Conservation (phyloP, 1,139 yeast genomes). For the Suhomyces terraborum region DNA sequence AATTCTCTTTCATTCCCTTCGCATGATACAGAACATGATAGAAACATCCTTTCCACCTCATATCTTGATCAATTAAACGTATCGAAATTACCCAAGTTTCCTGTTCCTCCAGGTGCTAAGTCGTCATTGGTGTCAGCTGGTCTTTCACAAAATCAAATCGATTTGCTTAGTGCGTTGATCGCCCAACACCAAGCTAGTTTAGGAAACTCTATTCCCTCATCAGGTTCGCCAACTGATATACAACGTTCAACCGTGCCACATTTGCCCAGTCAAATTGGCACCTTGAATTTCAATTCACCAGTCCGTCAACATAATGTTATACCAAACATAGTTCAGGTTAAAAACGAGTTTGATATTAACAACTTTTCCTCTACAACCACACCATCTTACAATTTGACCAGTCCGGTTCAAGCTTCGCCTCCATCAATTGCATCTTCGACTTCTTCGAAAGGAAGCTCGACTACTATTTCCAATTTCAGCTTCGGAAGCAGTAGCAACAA, state of each 20-base stretch:
- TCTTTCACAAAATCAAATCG: conserved; percentile 65
- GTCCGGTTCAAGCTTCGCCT: conserved; percentile 14
- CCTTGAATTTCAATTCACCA: conserved; percentile 20
- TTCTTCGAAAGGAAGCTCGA: conserved; percentile 13
- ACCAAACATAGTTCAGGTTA: conserved; percentile 4
- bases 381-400: conserved; percentile 10
- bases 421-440: conserved; percentile 12
- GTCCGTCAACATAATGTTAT: conserved; percentile 29
- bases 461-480: conserved; percentile 10
- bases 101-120: conserved; percentile 74
- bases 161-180: conserved; percentile 67
- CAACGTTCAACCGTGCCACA: conserved; percentile 16
- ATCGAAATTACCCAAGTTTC: conserved; percentile 54
- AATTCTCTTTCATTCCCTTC: background rate
- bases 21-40: background rate
- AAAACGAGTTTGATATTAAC: conserved; percentile 8
- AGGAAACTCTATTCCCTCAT: conserved; percentile 25
- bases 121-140: conserved; percentile 65
- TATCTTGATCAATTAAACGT: conserved; percentile 20
- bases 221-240: conserved; percentile 4
- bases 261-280: conserved; percentile 16
- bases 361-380: conserved; percentile 4
- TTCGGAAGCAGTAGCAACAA: background rate
- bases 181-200: conserved; percentile 61
- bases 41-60: conserved; percentile 7